Evolutionary conservation across 139 green algal genomes (phyloP).

Genomic region (Axilococcus clingmanii): DNA sequence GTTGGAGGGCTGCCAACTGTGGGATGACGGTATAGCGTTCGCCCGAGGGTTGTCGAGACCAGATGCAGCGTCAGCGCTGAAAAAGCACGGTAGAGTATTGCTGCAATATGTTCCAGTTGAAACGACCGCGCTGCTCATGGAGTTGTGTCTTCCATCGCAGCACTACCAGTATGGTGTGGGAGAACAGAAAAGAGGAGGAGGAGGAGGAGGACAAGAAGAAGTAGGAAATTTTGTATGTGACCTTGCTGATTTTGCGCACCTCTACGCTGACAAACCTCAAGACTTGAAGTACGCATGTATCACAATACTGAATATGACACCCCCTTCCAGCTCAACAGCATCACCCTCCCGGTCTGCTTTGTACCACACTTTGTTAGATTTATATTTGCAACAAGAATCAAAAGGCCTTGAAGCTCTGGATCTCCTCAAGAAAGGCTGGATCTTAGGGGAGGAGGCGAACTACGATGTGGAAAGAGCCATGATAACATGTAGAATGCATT

Average conservation of each 20-base stretch:
- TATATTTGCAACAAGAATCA: constrained; percentile 49
- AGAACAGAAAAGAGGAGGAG: background rate
- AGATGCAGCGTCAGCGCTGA: constrained; percentile 34
- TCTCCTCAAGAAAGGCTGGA: constrained; percentile 78
- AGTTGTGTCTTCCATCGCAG: constrained; percentile 60
- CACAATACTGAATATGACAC: constrained; percentile 56
- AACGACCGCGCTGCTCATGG: constrained; percentile 76
- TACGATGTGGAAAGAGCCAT: constrained; percentile 87
- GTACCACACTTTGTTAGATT: constrained; percentile 79
- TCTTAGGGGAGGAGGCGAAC: constrained; percentile 32
- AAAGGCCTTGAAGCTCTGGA: constrained; percentile 51
- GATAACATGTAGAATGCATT: constrained; percentile 72
- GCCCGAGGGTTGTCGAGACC: constrained; percentile 37
- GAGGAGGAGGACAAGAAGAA: background rate
- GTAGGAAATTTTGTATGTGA: constrained; percentile 37
- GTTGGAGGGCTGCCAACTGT: constrained; percentile 69
- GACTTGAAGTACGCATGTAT: constrained; percentile 40
- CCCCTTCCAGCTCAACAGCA: too few relatives aligned
- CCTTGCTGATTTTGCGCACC: constrained; percentile 73
- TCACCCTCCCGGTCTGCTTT: constrained; percentile 41
- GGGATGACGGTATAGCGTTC: constrained; percentile 68
- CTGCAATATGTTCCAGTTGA: constrained; percentile 45
- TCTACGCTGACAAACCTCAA: constrained; percentile 63
- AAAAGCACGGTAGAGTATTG: constrained; percentile 68
- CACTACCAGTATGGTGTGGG: background rate